Evolutionary conservation across 371 early-diverging fungal genomes (phyloP), one percentile per base, ranked within the genome.

Genomic region (Syncephalis fuscata): DNA sequence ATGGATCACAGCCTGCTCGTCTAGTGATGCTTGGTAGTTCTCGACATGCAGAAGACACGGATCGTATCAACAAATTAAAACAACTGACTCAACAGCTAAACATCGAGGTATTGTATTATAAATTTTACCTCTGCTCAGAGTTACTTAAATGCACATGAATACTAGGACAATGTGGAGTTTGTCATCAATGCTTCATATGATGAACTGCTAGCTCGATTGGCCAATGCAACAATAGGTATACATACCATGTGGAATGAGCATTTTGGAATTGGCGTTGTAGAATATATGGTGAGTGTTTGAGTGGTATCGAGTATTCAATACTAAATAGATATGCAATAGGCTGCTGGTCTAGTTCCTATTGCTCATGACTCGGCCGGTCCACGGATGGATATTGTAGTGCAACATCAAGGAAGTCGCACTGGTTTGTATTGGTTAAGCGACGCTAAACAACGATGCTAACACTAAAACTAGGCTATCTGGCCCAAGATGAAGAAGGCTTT

Each of bases 201-300:
- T 27, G 65, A 65, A 3, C 68, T 93, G 0, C 64, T 69, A 10
- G 57, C 60, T 0, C 68, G 74, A 53, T 55, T 92, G 14, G 58
- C 66, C 1, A 55, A 46, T 9, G 72, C 80, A n/a, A 65, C 67
- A 43, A 63, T 93, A 36, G 98, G 94, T 0, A 45, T 97, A 17
- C 94, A 94, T 57, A 85, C 95, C 14, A 97, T 97, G 98, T 68
- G 72, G 64, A 82, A 94, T 54, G 98, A 97, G 57, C 98, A 97
- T 59, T 97, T 97, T 67, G 98, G 98, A 15, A 97, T 97, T 55
- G 80, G 86, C 20, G 76, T 95, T 38, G 88, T 97, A 1, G 98
- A 97, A 63, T 92, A 89, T 52, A 91, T 93, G 93, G 82, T 85
- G 66, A 38, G 56, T 39, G 11, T 17, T n/a, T 20, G 45, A 21